Base-by-base conservation (phyloP, 1,139 yeast genomes). In the Debaryomyces singareniensis region DNA sequence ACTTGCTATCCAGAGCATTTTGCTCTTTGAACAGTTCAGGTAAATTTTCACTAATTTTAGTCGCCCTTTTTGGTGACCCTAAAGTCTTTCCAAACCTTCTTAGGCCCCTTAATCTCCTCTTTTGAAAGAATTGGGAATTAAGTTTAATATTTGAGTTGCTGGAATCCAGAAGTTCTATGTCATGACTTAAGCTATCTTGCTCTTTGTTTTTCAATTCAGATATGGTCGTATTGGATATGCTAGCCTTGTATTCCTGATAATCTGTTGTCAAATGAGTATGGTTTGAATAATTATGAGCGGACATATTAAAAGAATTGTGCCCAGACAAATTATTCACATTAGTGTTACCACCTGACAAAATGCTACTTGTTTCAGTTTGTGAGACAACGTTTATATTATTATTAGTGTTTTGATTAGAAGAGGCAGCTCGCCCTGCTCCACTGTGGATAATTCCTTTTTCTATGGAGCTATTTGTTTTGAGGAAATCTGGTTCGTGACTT, bases 61-160 rank as follows among this genome's bases (percentile, higher is more conserved):
- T 43, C 3, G 61, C 62, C 25, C 69, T 43, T 38, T 60, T 53
- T 1, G 70, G 70, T 3, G 67, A 68, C 0, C 71, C 72, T 30
- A 66, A 40, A 5, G 51, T 36, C 36, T 50, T 55, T 4, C 67
- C 64, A 33, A 61, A 58, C 30, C 63, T 39, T 36, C 67, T 43
- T 2, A 57, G 45, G 2, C 66, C 57, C 26, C 58, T 38, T 32
- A 47, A 44, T 30, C 55, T 38, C 38, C 55, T 55, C n/a, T 10
- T 18, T 9, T 10, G 14, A 13, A 13, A 23, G 14, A 33, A 20
- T 21, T 25, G 29, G 5, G 29, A 26, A 13, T 9, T 9, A 9
- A 10, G 11, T n/a, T 9, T 18, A 4, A 18, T 13, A 23, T 13
- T 11, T 15, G 25, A n/a, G n/a, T 5, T 7, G 12, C 23, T 20